Evolutionary conservation across 805 yeast genomes (phyloP).

Genomic region (Cyberlindnera xishuangbannaensis): DNA sequence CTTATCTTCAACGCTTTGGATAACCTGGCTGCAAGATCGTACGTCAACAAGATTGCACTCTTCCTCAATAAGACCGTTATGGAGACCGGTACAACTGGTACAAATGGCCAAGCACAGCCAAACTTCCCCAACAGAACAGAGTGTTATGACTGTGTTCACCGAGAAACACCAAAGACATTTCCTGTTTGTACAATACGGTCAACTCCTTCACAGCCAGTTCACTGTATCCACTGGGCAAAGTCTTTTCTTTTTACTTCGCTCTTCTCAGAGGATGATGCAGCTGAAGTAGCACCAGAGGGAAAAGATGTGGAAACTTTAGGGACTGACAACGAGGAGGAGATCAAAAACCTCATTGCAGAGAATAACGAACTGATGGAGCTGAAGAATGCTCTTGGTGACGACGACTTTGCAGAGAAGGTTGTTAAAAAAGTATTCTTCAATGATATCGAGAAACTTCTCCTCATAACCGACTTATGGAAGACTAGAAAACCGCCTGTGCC

Average conservation of each 20-base stretch:
- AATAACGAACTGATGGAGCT: constrained; percentile 56
- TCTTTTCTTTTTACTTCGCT: constrained; percentile 79
- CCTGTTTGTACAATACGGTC: constrained; percentile 97
- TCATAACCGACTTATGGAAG: constrained; percentile 75
- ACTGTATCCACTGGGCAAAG: constrained; percentile 97
- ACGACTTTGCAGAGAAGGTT: constrained; percentile 37
- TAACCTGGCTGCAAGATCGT: constrained; percentile 85
- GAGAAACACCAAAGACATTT: constrained; percentile 82
- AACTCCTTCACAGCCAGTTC: constrained; percentile 94
- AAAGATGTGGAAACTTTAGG: constrained; percentile 43
- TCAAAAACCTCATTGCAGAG: constrained; percentile 59
- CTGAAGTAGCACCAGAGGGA: constrained; percentile 24
- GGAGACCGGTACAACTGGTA: constrained; percentile 95
- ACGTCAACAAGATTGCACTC: constrained; percentile 80
- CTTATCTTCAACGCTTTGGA: constrained; percentile 89
- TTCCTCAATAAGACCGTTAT: constrained; percentile 70
- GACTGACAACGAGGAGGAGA: constrained; percentile 58
- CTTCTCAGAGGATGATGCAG: constrained; percentile 48
- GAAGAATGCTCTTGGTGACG: constrained; percentile 32
- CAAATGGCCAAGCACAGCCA: constrained; percentile 90
- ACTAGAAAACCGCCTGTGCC: constrained; percentile 65
- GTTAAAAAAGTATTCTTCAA: constrained; percentile 54
- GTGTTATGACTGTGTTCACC: constrained; percentile 88
- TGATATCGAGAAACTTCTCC: constrained; percentile 74
- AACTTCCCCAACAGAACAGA: constrained; percentile 78